These are phyloP conservation scores for Cyclocybe cylindracea DNA, from an alignment of 768 basidiomycete species.

Conservation along the genomic window DNA sequence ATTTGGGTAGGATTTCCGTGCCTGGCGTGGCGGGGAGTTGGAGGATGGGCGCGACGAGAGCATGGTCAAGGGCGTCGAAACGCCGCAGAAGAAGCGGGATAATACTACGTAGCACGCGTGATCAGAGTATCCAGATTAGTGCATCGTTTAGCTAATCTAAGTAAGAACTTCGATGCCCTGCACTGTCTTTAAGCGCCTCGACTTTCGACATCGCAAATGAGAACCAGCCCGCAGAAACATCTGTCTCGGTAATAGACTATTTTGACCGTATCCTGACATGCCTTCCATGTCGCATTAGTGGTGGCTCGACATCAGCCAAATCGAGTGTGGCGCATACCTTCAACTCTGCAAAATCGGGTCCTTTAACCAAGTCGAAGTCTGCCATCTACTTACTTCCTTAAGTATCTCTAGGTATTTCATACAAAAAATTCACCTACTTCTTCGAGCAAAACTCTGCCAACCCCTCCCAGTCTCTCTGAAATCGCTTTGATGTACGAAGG, in stretches of 20 bases:
- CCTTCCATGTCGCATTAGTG: background rate
- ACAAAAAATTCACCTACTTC: slow-evolving; percentile 11
- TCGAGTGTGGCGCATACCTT: background rate
- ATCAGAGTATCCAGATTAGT: background rate
- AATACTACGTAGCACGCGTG: background rate
- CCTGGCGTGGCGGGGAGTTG: slow-evolving; percentile 1
- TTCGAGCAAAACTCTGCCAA: slow-evolving; percentile 17
- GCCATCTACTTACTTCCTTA: background rate
- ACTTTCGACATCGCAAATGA: background rate
- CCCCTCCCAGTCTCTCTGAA: slow-evolving; percentile 26
- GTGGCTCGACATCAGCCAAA: too few species aligned
- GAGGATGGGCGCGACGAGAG: slow-evolving; percentile 13
- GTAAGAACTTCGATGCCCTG: too few species aligned
- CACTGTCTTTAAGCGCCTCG: too few species aligned
- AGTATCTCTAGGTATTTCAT: background rate
- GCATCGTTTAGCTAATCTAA: too few species aligned
- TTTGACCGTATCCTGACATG: background rate
- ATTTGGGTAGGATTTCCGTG: background rate
- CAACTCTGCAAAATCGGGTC: background rate
- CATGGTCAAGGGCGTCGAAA: background rate
- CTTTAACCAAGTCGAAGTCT: too few species aligned
- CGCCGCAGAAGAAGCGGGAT: too few species aligned
- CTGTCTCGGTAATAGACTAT: slow-evolving; percentile 18
- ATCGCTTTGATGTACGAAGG: slow-evolving; percentile 28
- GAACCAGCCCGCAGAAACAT: slow-evolving; percentile 11